These are phyloP conservation scores for Colletotrichum sp. DNA, from an alignment of 2,329 filamentous ascomycete species.

Conservation along the genomic window DNA sequence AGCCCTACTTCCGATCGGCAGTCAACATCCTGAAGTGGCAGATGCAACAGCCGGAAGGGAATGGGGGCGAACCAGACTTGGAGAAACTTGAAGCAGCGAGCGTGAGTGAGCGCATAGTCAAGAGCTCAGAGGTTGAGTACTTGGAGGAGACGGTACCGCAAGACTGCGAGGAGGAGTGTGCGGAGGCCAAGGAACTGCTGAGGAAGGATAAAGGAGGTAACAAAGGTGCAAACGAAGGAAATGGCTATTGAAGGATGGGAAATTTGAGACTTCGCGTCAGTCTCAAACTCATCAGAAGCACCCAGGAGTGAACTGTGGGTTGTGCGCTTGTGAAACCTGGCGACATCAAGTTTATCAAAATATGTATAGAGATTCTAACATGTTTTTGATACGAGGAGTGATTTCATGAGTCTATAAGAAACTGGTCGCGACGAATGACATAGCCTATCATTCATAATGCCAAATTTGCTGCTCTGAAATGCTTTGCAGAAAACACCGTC, in stretches of 20 bases:
- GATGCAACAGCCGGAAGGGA: not conserved
- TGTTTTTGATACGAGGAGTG: not conserved
- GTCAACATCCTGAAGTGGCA: not conserved
- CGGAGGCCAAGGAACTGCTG: too few species aligned
- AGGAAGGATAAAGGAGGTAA: not conserved
- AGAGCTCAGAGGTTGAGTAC: not conserved
- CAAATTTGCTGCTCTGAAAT: not conserved
- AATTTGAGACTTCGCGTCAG: not conserved
- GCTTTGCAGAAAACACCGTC: too few species aligned
- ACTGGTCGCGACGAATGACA: fast-evolving
- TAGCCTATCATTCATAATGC: fast-evolving
- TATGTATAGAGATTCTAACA: not conserved
- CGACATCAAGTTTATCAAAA: not conserved
- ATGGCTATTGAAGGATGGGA: not conserved
- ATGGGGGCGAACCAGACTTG: not conserved
- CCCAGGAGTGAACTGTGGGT: fast-evolving
- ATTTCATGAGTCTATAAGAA: not conserved
- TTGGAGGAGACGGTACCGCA: not conserved
- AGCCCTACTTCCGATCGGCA: not conserved
- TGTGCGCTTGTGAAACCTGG: not conserved
- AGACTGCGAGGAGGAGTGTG: not conserved
- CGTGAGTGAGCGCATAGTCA: not conserved
- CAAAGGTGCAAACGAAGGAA: not conserved
- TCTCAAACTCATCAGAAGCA: not conserved
- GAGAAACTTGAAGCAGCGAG: not conserved